These are phyloP conservation scores for Polytrichum commune DNA, from an alignment of 225 moss, liverwort and hornwort genomes.

Conservation along the genomic window DNA sequence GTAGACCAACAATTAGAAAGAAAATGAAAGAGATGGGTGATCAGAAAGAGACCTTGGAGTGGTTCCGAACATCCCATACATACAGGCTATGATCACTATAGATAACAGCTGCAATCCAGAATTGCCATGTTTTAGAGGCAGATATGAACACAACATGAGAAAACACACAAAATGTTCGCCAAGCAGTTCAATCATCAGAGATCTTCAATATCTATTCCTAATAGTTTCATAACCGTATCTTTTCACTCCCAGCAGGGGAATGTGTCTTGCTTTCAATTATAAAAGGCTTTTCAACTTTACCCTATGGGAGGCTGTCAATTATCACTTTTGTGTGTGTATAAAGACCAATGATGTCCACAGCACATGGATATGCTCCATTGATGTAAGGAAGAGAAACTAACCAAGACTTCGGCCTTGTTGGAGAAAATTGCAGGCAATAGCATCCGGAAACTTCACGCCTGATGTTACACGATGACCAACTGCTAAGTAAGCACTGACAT, in stretches of 20 bases:
- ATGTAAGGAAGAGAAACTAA: slow-evolving; percentile 9
- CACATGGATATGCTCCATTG: too few relatives aligned
- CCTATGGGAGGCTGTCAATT: too few relatives aligned
- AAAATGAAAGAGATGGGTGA: slow-evolving; percentile 12
- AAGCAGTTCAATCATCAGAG: too few relatives aligned
- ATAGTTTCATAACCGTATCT: too few relatives aligned
- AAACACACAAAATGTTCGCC: background rate
- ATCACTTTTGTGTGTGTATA: too few relatives aligned
- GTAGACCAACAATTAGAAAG: background rate
- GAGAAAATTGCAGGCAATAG: slow-evolving; percentile 63
- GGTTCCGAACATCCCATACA: slow-evolving; percentile 62
- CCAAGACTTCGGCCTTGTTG: slow-evolving; percentile 65
- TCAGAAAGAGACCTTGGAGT: slow-evolving; percentile 49
- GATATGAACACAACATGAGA: background rate
- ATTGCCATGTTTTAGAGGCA: background rate
- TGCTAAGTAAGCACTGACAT: slow-evolving; percentile 59
- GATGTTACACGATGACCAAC: slow-evolving; percentile 56
- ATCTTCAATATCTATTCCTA: too few relatives aligned
- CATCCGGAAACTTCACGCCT: slow-evolving; percentile 69
- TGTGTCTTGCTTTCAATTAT: too few relatives aligned
- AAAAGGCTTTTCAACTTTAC: too few relatives aligned
- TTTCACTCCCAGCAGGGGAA: too few relatives aligned
- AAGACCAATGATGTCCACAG: too few relatives aligned
- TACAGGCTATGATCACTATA: slow-evolving; percentile 71
- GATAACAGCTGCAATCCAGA: slow-evolving; percentile 61